Evolutionary conservation across 495 filamentous ascomycete species (phyloP).

Genomic region (Parmelia sp.): DNA sequence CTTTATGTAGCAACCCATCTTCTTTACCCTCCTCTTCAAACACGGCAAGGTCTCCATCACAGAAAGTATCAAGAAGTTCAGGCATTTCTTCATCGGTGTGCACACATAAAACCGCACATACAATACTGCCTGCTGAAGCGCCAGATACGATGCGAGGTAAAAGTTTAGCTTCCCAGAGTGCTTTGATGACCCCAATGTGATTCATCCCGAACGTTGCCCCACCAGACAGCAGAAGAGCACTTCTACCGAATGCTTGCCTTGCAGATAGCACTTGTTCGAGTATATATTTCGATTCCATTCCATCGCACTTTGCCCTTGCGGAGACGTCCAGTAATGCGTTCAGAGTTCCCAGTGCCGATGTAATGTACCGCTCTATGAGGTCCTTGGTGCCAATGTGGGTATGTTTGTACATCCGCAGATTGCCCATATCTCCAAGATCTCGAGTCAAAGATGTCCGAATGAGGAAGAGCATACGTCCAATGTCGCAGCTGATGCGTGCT

Average conservation of each 20-base stretch:
- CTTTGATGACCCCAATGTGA: conserved; percentile 89
- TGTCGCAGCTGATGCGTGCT: conserved; percentile 67
- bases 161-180: conserved; percentile 65
- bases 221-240: conserved; percentile 78
- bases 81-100: conserved; percentile 81
- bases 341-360: conserved; percentile 67
- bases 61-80: conserved; percentile 61
- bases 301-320: conserved; percentile 46
- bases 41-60: conserved; percentile 74
- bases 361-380: conserved; percentile 80
- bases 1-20: conserved; percentile 60
- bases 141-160: conserved; percentile 91
- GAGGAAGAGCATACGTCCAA: conserved; percentile 68
- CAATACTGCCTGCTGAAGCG: conserved; percentile 90
- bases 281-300: conserved; percentile 57
- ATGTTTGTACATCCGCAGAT: conserved; percentile 74
- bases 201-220: conserved; percentile 95
- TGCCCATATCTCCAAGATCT: conserved; percentile 79
- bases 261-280: conserved; percentile 69
- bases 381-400: conserved; percentile 81
- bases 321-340: conserved; percentile 60
- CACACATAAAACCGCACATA: conserved; percentile 78
- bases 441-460: conserved; percentile 76
- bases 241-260: conserved; percentile 82
- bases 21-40: conserved; percentile 69